Evolutionary conservation across 1,139 yeast species (phyloP), one percentile per base, ranked within the genome.

Genomic region (Suhomyces anneliseae): DNA sequence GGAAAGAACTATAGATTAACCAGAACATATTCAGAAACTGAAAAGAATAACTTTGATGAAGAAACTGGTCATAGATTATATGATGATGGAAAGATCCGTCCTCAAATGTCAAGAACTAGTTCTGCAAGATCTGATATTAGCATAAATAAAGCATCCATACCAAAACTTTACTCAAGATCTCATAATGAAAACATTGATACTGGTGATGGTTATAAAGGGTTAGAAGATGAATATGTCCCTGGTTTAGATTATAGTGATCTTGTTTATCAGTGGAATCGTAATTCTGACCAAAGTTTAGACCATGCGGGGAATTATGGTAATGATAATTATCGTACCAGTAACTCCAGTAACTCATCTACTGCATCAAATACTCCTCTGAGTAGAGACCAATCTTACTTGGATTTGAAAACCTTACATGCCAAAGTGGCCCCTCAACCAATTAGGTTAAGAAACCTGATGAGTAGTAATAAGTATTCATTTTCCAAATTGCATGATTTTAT

Each of bases 211-310:
- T 57, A 54, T 11, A 47, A 43, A n/a, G 89, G 87, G 1, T 68
- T 85, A 53, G 85, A 83, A 56, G 92, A 85, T 61, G 92, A 86
- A 58, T 85, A 85, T 57, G 77, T 85, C 12, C 90, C 90, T 0
- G 87, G 84, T 27, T 67, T 85, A 38, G 81, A 79, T 53, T 81
- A 80, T 55, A 71, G 75, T 15, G 72, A 74, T 39, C 66, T 72
- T 62, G 57, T 74, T 2, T 66, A 66, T 52, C 61, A 65, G 44
- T 75, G 80, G 80, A 66, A 65, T 47, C 55, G 56, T 15, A 45
- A 39, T 46, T 53, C 62, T 2, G 65, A 60, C 34, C 54, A 49
- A n/a, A 55, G 48, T 27, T 46, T 58, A 31, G 43, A 35, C 31
- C 36, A 36, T 29, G 49, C 53, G 29, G 36, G 43, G 15, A 41